Base-by-base conservation (phyloP, 768 basidiomycete species). In the Russula ochroleuca region DNA sequence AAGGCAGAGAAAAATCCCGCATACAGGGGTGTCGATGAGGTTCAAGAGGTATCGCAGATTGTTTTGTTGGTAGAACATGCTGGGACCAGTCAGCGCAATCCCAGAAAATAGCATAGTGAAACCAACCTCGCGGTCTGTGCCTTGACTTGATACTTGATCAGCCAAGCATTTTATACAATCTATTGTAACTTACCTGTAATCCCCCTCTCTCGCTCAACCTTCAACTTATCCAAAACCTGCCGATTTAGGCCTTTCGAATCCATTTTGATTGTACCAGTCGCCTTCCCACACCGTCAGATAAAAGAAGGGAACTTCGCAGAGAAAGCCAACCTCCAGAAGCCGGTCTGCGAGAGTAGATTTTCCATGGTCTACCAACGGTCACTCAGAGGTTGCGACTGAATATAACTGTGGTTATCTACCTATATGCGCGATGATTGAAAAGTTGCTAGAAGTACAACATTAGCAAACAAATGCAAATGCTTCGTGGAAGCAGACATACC, bases 351-450 rank as follows among this genome's bases (percentile, higher is more conserved):
- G 78, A 5, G 94, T 97, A 5, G 92, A 94, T 79, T 98, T 98
- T 57, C 96, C 96, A 75, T 97, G 95, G 74, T 97, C 90, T 89
- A 62, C 14, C 53, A 40, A 19, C 57, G 61, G 35, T 38, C 54
- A 13, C 57, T 61, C 9, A 63, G 55, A 45, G 58, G 21, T 3
- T 11, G 31, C 9, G 14, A n/a, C 21, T 14, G 41, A 45, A 50
- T 35, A 31, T 7, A 35, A 17, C 5, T 15, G 62, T 31, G 45
- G 48, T n/a, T 15, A 64, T 73, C 59, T 70, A 86, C 93, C 94
- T 69, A 97, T 97, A 73, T 98, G 95, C 1, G 94, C 94, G 72
- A 98, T 96, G 68, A 98, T 94, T 11, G 94, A 95, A 73, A 98
- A 94, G 74, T 98, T 98, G 58, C 89, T 90, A 59, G 13, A 52